Evolutionary conservation across 345 rosid species (phyloP), one percentile per base, ranked within the genome.

Genomic region (Microcos paniculata): DNA sequence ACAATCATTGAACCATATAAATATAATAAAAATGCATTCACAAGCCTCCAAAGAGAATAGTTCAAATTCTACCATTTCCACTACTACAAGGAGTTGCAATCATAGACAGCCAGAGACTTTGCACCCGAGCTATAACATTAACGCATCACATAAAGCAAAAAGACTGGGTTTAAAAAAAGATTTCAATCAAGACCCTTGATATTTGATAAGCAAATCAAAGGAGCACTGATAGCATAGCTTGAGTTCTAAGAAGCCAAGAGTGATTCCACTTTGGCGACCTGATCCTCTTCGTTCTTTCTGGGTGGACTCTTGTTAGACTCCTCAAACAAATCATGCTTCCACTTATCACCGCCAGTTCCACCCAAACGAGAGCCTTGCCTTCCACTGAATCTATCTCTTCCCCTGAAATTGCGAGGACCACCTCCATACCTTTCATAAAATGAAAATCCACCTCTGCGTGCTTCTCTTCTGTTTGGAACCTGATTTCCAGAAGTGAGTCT

Each of bases 271-370:
- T 89, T 92, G 14, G 99, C 99, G 71, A 94, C 84, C 71, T 89
- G 92, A 68, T 96, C 99, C 78, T 94, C 99, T 74, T 94, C 98
- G 55, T 84, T 91, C 86, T 88, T 87, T 21, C 64, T 78, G 63
- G 87, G 75, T 0, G 97, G 97, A 76, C 94, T 94, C 84, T 80
- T 86, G 74, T 85, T 89, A 4, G 94, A 89, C 77, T 96, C 97
- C 4, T 89, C 91, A 33, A 83, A 96, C 88, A 96, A 71, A 82
- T 96, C 99, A 69, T 96, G 98, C 84, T 84, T 92, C 99, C 99
- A 96, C 79, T 91, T 96, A 81, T 91, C 98, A 42, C 74, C 87
- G 28, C 56, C 83, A 23, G 80, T 77, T 72, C 82, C 83, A 72
- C 85, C 81, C 51, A 86, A 80, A 38, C 33, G 77, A 80, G 76